Evolutionary conservation across 1,284 basidiomycete species (phyloP).

Genomic region (Pseudozyma flocculosa): DNA sequence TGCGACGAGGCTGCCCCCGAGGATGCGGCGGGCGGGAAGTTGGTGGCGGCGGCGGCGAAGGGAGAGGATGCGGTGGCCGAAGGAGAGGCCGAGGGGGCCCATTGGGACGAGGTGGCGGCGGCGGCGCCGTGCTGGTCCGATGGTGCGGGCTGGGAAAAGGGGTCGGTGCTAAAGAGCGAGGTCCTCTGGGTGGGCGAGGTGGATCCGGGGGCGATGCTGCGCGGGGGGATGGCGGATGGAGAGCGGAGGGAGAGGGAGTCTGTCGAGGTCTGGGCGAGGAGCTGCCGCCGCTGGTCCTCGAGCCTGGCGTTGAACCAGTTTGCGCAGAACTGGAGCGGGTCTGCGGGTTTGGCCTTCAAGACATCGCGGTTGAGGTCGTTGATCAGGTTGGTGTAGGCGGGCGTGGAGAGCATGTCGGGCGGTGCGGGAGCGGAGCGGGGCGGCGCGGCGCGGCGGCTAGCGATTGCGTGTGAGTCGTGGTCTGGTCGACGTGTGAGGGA

Average conservation of each 20-base stretch:
- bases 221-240: constrained; percentile 5
- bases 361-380: constrained; percentile 84
- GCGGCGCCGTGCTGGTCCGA: constrained; percentile 1
- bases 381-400: constrained; percentile 63
- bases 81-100: constrained; percentile 7
- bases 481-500: too few species aligned
- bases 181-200: constrained; percentile 32
- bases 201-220: constrained; percentile 12
- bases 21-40: constrained; percentile 4
- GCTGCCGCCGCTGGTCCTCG: constrained; percentile 75
- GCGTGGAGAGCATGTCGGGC: constrained; percentile 33
- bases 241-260: neutral
- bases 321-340: constrained; percentile 88
- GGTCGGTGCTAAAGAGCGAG: constrained; percentile 25
- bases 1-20: neutral
- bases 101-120: constrained; percentile 4
- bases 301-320: constrained; percentile 90
- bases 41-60: neutral
- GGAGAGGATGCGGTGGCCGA: neutral
- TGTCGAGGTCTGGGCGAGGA: constrained; percentile 54
- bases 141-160: constrained; percentile 9
- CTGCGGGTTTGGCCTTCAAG: constrained; percentile 78
- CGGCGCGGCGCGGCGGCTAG: too few species aligned
- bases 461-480: too few species aligned
- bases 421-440: neutral